Percentiles rank a stretch among this genome's conserved stretches.
These are phyloP conservation scores for Rhizomucor pusillus DNA, from an alignment of 371 early-diverging fungal species.

Conservation along the genomic window DNA sequence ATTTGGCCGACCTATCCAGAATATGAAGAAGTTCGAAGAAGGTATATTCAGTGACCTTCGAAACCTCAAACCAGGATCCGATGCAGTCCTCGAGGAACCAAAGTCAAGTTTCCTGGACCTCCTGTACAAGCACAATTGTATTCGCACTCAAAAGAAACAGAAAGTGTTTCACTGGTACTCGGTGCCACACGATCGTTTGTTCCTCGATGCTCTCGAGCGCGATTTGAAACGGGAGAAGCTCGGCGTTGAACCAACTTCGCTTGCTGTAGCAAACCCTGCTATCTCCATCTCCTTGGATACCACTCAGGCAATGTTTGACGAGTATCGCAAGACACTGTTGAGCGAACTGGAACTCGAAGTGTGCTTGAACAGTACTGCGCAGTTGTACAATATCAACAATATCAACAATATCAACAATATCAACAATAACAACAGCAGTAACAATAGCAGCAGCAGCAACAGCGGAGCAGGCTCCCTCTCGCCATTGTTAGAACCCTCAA, in stretches of 20 bases:
- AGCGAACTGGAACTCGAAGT: slow-evolving; percentile 31
- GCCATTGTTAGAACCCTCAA: slow-evolving; percentile 2
- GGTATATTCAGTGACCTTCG: slow-evolving; percentile 83
- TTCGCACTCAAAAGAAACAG: slow-evolving; percentile 88
- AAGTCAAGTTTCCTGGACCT: slow-evolving; percentile 75
- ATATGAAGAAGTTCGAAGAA: slow-evolving; percentile 88
- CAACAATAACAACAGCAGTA: not conserved
- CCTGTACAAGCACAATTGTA: slow-evolving; percentile 78
- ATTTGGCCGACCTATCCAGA: slow-evolving; percentile 59
- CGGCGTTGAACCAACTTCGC: slow-evolving; percentile 64
- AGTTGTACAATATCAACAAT: too few species aligned
- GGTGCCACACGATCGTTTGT: slow-evolving; percentile 79
- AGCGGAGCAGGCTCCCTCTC: not conserved
- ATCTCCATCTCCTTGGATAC: slow-evolving; percentile 32
- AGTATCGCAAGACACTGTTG: slow-evolving; percentile 30
- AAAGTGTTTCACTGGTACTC: slow-evolving; percentile 89
- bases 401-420: not conserved
- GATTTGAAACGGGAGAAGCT: slow-evolving; percentile 86
- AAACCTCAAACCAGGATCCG: slow-evolving; percentile 81
- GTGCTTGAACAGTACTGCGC: slow-evolving; percentile 12
- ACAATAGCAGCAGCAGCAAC: not conserved
- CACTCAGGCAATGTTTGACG: slow-evolving; percentile 43
- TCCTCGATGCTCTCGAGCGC: slow-evolving; percentile 86
- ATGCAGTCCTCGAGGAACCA: slow-evolving; percentile 79
- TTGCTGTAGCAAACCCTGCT: slow-evolving; percentile 38